phyloP scores from a whole-genome alignment of 345 rosid species.

The Trapa incisa region DNA sequence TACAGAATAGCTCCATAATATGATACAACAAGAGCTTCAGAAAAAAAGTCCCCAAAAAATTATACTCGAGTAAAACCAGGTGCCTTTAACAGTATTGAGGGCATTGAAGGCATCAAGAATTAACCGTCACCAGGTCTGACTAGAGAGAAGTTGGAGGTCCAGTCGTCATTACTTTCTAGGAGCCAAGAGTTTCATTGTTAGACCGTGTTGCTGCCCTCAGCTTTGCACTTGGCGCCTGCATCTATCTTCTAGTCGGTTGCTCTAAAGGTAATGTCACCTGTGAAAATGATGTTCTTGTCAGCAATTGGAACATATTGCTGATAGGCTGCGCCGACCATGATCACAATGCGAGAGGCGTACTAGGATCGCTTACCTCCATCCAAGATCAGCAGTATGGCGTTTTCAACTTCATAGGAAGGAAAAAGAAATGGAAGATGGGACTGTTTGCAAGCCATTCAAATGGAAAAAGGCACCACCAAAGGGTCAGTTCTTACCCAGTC shows the following conservation, averaged over 20 bases:
- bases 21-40: conserved; percentile 5
- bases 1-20: conserved; percentile 26
- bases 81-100: conserved; percentile 8
- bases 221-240: conserved; percentile 2
- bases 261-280: conserved; percentile 3
- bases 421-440: no score
- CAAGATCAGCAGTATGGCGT: no score
- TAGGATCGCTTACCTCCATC: no score
- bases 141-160: not conserved
- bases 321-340: not conserved
- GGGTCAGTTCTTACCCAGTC: conserved; percentile 44
- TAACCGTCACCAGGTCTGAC: conserved; percentile 13
- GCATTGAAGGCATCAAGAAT: conserved; percentile 8
- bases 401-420: no score
- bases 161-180: not conserved
- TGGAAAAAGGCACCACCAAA: not conserved
- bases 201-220: not conserved
- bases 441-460: not conserved
- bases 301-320: not conserved
- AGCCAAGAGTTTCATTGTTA: not conserved
- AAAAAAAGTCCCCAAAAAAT: conserved; percentile 5
- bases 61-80: conserved; percentile 5
- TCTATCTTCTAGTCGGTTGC: not conserved
- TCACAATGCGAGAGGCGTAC: no score
- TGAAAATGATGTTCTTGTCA: not conserved